A percentile compares a stretch with the other conserved stretches of the same genome.
These are phyloP conservation scores for Salmacisia buchloeana DNA, from an alignment of 1,284 basidiomycete genomes.

Conservation along the genomic window DNA sequence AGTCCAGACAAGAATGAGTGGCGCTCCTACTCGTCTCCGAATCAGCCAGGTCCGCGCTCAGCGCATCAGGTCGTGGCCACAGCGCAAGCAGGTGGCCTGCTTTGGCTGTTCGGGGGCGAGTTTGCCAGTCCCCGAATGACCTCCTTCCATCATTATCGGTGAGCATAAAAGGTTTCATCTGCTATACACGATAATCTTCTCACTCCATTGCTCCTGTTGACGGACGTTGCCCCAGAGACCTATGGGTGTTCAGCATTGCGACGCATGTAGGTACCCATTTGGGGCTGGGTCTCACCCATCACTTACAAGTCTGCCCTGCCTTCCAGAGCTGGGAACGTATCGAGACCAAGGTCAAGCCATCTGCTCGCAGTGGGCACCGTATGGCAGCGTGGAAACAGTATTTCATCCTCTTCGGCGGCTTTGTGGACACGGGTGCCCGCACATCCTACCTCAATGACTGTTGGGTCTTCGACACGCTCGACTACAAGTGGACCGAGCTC, in stretches of 20 bases:
- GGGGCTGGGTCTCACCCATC: not conserved
- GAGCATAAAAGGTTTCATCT: no score
- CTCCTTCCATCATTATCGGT: constrained; percentile 83
- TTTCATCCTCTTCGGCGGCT: constrained; percentile 79
- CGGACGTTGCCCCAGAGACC: constrained; percentile 4
- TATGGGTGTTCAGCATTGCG: constrained; percentile 43
- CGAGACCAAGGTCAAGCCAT: constrained; percentile 75
- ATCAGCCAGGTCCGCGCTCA: constrained; percentile 46
- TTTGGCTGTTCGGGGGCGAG: constrained; percentile 50
- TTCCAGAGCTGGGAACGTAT: constrained; percentile 75
- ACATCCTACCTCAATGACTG: constrained; percentile 80
- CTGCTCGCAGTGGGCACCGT: constrained; percentile 71
- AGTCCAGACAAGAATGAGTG: constrained; percentile 40
- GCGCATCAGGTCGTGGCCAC: constrained; percentile 46
- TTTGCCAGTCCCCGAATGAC: constrained; percentile 74
- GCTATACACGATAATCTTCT: no score
- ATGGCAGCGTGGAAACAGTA: constrained; percentile 89
- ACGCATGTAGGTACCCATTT: constrained; percentile 8
- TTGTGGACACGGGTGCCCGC: constrained; percentile 70
- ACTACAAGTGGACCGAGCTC: constrained; percentile 80
- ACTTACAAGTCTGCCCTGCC: constrained; percentile 47
- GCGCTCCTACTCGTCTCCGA: constrained; percentile 41
- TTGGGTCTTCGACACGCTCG: constrained; percentile 80
- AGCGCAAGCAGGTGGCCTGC: constrained; percentile 42
- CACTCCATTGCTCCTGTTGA: not conserved